Conservation (phyloP, 306 rosid genomes). For the Amphicarpaea edgeworthii region DNA sequence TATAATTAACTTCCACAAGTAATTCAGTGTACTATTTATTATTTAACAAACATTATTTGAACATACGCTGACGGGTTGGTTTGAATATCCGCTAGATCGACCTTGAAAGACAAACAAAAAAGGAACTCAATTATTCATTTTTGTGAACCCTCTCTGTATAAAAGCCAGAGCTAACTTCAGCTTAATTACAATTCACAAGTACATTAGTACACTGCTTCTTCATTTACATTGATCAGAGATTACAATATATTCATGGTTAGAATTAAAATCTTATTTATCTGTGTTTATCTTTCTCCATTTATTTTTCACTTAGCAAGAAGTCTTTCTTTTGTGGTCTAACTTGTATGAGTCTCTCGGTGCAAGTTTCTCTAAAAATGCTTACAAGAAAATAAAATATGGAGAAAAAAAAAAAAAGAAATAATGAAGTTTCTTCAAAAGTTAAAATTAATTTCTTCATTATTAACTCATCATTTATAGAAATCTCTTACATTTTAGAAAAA, state of each 20-base stretch:
- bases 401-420: too few relatives aligned
- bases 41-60: not conserved
- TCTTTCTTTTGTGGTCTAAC: not conserved
- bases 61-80: constrained; percentile 50
- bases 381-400: too few relatives aligned
- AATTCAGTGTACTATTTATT: not conserved
- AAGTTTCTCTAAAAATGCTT: too few relatives aligned
- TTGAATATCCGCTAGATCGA: constrained; percentile 50
- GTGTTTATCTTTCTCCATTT: not conserved
- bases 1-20: too few relatives aligned
- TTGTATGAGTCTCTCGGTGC: too few relatives aligned
- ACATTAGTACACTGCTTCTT: not conserved
- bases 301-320: not conserved
- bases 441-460: too few relatives aligned
- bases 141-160: not conserved
- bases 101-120: not conserved
- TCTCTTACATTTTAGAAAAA: too few relatives aligned
- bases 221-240: not conserved
- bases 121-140: not conserved
- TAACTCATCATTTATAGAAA: too few relatives aligned
- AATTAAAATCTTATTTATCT: constrained; percentile 25
- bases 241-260: constrained; percentile 51
- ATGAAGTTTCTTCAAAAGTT: too few relatives aligned
- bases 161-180: constrained; percentile 2
- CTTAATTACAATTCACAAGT: not conserved